Base-by-base conservation (phyloP, 352 stramenopile genomes). In the Pythium phragmitis region DNA sequence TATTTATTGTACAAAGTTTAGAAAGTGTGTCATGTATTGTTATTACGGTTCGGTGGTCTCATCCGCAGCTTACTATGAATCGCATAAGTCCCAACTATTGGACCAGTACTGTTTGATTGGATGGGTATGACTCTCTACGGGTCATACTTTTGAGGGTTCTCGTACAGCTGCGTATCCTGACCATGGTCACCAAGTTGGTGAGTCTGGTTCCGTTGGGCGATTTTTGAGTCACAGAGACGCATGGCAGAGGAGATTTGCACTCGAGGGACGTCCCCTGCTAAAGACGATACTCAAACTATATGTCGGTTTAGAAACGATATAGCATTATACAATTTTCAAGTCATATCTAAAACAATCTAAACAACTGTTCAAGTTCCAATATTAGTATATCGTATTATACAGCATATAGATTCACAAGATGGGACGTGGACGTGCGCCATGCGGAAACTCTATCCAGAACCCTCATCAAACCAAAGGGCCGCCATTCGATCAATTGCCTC, bases 401-500 rank as follows among this genome's bases (percentile, higher is more conserved):
- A 50, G 45, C 30, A 56, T 23, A 36, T 56, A 13, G 7, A 14
- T 8, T 21, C 4, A 17, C 4, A 37, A 28, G 53, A 14, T 28
- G 48, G 41, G 7, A 39, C 30, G 26, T 12, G 17, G 55, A 45
- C 55, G 55, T n/a, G 41, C 42, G 26, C 54, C 39, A 51, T 52
- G 14, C 13, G 0, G 14, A n/a, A 30, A 60, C 42, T 41, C 54
- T 53, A 52, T 41, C 54, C 28, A 45, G 36, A 48, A 21, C 37
- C 37, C 11, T 43, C 4, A 45, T 3, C 37, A 39, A 39, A 39
- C 7, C n/a, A 12, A 46, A 50, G 41, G 42, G 55, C 34, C 55
- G 42, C 57, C 57, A 63, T 49, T 63, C 57, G 57, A 56, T 63
- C 57, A n/a, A 54, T 56, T 56, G 45, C 57, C 0, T 12, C 45